These are phyloP conservation scores for Calvatia gigantea DNA, from an alignment of 768 basidiomycete genomes.

Conservation along the genomic window DNA sequence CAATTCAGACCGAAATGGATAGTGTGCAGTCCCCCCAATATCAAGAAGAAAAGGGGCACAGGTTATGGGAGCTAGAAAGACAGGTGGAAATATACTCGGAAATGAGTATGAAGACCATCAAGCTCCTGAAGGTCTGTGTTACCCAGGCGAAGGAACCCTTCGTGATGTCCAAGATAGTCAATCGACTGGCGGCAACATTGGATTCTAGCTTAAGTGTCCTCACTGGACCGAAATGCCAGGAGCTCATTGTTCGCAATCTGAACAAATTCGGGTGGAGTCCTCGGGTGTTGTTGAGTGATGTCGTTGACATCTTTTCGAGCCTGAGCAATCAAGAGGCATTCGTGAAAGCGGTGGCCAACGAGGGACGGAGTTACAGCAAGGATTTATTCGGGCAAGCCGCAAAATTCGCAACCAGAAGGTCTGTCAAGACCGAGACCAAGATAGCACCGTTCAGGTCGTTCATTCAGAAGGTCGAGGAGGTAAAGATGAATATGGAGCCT, in stretches of 20 bases:
- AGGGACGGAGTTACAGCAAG: constrained; percentile 87
- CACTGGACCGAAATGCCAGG: constrained; percentile 83
- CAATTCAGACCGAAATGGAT: constrained; percentile 82
- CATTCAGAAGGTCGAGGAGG: constrained; percentile 79
- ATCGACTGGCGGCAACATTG: constrained; percentile 92
- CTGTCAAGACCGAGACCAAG: constrained; percentile 75
- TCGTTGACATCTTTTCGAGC: constrained; percentile 89
- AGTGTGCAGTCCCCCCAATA: constrained; percentile 64
- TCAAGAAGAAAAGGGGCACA: constrained; percentile 81
- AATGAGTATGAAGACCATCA: constrained; percentile 85
- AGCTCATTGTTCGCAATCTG: constrained; percentile 79
- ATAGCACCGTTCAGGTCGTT: constrained; percentile 67
- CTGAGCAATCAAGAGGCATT: constrained; percentile 79
- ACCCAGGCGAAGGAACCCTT: constrained; percentile 90
- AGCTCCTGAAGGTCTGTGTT: constrained; percentile 87
- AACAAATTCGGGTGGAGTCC: constrained; percentile 92
- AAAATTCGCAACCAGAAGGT: constrained; percentile 53
- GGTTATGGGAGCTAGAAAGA: constrained; percentile 74
- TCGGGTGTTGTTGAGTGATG: constrained; percentile 73
- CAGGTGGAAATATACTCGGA: constrained; percentile 85
- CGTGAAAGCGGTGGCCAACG: constrained; percentile 80
- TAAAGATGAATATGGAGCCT: constrained; percentile 73
- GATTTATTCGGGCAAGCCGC: constrained; percentile 81
- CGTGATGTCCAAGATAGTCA: constrained; percentile 94
- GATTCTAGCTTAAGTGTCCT: constrained; percentile 93